Base-by-base conservation (phyloP, 495 filamentous ascomycete genomes). In the Oleoguttula mirabilis region DNA sequence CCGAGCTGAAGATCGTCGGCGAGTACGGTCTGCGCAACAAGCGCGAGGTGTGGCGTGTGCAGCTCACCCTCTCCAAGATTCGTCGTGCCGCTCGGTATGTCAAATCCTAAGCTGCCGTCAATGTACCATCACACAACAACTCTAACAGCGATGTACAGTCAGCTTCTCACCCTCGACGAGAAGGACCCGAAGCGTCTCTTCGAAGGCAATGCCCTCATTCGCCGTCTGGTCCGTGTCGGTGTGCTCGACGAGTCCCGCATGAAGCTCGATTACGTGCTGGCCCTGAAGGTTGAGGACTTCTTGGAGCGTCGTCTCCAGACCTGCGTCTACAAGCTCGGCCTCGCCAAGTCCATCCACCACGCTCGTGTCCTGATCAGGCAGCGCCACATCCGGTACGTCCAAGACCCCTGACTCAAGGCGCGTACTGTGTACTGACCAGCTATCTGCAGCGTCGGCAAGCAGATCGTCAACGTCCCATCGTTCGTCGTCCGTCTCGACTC, bases 181-280 rank as follows among this genome's bases (percentile, higher is more conserved):
- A 98, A 98, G 72, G 92, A 98, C 74, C 90, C 90, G 62, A 96
- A 96, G 77, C 86, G 90, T 69, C 86, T 98, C 55, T 98, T 98
- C 77, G 90, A 98, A 76, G 90, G 90, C 67, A 98, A 98, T 70
- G 90, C 90, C 65, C 76, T 98, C 63, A 98, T 98, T 81, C 92
- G 90, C 63, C 90, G 90, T 79, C 86, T 98, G 44, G 92, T 98
- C 58, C 92, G 90, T 67, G 87, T 96, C 63, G 90, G 90, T 84
- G 90, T 98, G 62, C 83, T 98, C 65, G 90, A 98, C 66, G 90
- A 98, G 76, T 82, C 85, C 66, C 90, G 92, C 77, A 98, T 96
- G 92, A 98, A 94, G 82, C 87, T 98, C 74, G 90, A 98, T 92
- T 98, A 98, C 83, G 90, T 98, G 62, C 75, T 98, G 60, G 90